Evolutionary conservation across 2,329 filamentous ascomycete genomes (phyloP), one percentile per base, ranked within the genome.

Genomic region (Cercospora canescens): DNA sequence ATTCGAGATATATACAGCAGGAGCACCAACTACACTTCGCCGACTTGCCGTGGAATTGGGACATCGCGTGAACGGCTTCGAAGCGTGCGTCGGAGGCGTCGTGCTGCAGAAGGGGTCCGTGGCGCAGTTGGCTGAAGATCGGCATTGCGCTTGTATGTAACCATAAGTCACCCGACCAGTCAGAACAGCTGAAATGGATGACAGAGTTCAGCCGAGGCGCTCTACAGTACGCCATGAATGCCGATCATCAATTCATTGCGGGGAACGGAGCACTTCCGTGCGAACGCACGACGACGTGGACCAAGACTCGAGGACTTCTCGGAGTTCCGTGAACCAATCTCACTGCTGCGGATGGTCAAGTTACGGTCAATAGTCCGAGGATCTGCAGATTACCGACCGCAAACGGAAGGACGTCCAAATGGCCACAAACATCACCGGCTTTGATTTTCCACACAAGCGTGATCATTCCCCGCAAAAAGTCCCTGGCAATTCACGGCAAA

Each of bases 81-180:
- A 28, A 52, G 45, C 24, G 6, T 50, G 59, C 45, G 45, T 61
- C 39, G 59, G 32, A 35, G 59, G 59, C 30, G 59, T 39, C 30
- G 59, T 39, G 59, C 3, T 28, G 26, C 12, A 34, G n/a, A 28
- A 50, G 48, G 41, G 39, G 59, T 52, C 32, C 59, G 30, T 48
- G 41, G 39, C 37, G 45, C 41, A 1, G 16, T 24, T 34, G 39
- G 28, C 28, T 21, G 2, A 52, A 6, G 59, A 52, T 61, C 59
- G 32, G 12, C 59, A 30, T 61, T 35, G 59, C 45, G 59, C 59
- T 61, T 61, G 59, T 21, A 54, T 52, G 41, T 52, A 61, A 61
- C 59, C 59, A 61, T 52, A 61, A 52, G 7, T 7, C 14, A 7
- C 9, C 28, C 45, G 18, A 24, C 59, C 41, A 61, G 28, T 61